phyloP scores from a whole-genome alignment of 352 stramenopile species.

The Phytopythium litorale region DNA sequence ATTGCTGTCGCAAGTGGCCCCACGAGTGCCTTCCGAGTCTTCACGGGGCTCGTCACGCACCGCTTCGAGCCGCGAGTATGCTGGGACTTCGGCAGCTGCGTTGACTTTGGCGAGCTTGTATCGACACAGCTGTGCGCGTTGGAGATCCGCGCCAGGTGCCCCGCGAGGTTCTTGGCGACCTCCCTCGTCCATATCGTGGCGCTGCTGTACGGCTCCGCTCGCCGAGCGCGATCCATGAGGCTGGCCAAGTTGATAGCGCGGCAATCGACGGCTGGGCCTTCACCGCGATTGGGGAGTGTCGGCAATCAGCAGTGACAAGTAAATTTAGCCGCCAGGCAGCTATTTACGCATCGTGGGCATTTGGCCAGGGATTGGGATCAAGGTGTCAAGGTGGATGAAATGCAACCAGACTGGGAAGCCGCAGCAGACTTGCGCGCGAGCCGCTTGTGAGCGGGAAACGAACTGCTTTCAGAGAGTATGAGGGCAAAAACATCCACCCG shows the following conservation, averaged over 20 bases:
- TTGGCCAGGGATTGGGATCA: too few species aligned
- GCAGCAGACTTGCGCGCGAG: too few species aligned
- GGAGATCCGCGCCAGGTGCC: conserved; percentile 61
- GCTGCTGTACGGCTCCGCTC: conserved; percentile 74
- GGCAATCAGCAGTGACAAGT: not conserved
- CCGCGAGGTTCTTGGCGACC: conserved; percentile 62
- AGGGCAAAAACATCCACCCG: not conserved
- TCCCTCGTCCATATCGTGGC: conserved; percentile 74
- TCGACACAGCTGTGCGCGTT: conserved; percentile 74
- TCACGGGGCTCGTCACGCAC: conserved; percentile 44
- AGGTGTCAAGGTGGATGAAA: too few species aligned
- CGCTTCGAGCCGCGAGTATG: conserved; percentile 30
- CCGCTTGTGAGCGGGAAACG: not conserved
- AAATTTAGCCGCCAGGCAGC: not conserved
- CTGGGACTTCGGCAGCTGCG: conserved; percentile 43
- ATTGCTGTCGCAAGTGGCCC: not conserved
- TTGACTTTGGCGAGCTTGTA: conserved; percentile 57
- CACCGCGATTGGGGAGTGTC: not conserved
- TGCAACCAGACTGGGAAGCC: too few species aligned
- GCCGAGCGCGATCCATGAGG: conserved; percentile 61
- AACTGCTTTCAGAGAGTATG: not conserved
- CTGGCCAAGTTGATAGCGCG: too few species aligned
- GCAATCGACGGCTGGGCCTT: not conserved
- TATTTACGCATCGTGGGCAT: not conserved
- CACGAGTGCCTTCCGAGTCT: conserved; percentile 18